phyloP scores from a whole-genome alignment of 768 basidiomycete genomes.

The Lactarius sp. region DNA sequence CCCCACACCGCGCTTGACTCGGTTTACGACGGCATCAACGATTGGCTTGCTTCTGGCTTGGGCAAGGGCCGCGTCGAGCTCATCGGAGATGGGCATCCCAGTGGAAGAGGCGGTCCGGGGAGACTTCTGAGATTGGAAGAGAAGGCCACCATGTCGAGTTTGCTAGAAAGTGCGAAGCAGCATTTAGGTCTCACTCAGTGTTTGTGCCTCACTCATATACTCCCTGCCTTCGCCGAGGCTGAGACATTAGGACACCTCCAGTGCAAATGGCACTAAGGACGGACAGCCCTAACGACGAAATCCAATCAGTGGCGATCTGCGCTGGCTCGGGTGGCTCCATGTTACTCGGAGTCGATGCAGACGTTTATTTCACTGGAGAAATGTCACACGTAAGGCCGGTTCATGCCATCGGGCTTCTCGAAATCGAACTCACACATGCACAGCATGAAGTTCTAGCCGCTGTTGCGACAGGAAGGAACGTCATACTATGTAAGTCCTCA shows the following conservation, averaged over 20 bases:
- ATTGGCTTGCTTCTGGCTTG: constrained; percentile 64
- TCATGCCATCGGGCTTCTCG: constrained; percentile 10
- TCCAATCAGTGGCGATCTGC: constrained; percentile 76
- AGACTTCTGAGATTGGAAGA: constrained; percentile 17
- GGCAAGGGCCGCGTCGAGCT: constrained; percentile 35
- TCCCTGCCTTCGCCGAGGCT: constrained; percentile 1
- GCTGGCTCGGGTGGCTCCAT: constrained; percentile 85
- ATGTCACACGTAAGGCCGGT: constrained; percentile 65
- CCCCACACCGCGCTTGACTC: constrained; percentile 88
- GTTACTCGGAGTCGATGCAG: constrained; percentile 65
- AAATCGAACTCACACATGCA: constrained; percentile 20
- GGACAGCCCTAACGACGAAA: constrained; percentile 26
- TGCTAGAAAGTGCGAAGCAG: constrained; percentile 40
- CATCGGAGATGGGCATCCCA: constrained; percentile 34
- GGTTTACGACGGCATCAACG: constrained; percentile 83
- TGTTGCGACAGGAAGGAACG: constrained; percentile 67
- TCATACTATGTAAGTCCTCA: constrained; percentile 69
- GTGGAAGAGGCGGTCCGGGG: constrained; percentile 32
- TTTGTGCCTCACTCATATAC: constrained; percentile 33
- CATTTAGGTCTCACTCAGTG: constrained; percentile 33
- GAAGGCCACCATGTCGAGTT: constrained; percentile 28
- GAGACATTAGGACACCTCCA: constrained; percentile 29
- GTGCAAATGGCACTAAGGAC: constrained; percentile 59
- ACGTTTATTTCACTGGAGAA: constrained; percentile 91
- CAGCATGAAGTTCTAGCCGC: constrained; percentile 87